These are phyloP conservation scores for Claviceps sp. DNA, from an alignment of 2,329 filamentous ascomycete genomes.

Conservation along the genomic window DNA sequence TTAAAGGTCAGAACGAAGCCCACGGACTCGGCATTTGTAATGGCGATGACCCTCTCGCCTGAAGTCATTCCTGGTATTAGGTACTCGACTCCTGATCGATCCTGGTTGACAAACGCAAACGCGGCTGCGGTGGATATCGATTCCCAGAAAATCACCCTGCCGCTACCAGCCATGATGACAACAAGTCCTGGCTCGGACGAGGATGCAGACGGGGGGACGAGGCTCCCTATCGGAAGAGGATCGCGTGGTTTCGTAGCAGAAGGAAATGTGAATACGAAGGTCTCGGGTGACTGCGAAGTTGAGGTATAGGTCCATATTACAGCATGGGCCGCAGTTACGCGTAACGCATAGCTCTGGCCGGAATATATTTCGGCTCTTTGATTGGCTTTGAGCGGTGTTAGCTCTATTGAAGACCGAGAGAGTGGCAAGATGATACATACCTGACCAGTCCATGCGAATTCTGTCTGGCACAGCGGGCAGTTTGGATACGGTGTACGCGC, in stretches of 20 bases:
- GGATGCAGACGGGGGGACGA: slow-evolving; percentile 67
- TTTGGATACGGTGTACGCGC: slow-evolving; percentile 74
- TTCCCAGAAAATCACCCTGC: slow-evolving; percentile 89
- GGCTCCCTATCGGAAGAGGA: slow-evolving; percentile 65
- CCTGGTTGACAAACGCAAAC: slow-evolving; percentile 69
- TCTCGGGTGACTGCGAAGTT: slow-evolving; percentile 55
- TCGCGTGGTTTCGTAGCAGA: slow-evolving; percentile 56
- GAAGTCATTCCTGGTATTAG: slow-evolving; percentile 60
- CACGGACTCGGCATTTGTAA: slow-evolving; percentile 72
- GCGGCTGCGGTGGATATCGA: slow-evolving; percentile 82
- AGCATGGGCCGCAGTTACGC: slow-evolving; percentile 68
- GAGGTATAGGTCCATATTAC: slow-evolving; percentile 81
- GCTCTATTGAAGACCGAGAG: background rate
- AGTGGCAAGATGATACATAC: slow-evolving; percentile 35
- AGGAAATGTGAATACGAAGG: slow-evolving; percentile 68
- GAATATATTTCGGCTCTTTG: slow-evolving; percentile 55
- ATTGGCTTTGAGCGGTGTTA: slow-evolving; percentile 29
- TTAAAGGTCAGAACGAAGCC: slow-evolving; percentile 80
- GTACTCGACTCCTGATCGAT: slow-evolving; percentile 67
- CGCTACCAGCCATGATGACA: slow-evolving; percentile 69
- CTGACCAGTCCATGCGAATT: slow-evolving; percentile 50
- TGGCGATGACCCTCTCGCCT: slow-evolving; percentile 62
- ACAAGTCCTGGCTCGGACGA: slow-evolving; percentile 76
- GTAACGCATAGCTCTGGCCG: slow-evolving; percentile 60
- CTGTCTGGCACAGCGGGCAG: slow-evolving; percentile 70